phyloP scores from a whole-genome alignment of 2,329 filamentous ascomycete species.

The Ophiostoma angusticollis region DNA sequence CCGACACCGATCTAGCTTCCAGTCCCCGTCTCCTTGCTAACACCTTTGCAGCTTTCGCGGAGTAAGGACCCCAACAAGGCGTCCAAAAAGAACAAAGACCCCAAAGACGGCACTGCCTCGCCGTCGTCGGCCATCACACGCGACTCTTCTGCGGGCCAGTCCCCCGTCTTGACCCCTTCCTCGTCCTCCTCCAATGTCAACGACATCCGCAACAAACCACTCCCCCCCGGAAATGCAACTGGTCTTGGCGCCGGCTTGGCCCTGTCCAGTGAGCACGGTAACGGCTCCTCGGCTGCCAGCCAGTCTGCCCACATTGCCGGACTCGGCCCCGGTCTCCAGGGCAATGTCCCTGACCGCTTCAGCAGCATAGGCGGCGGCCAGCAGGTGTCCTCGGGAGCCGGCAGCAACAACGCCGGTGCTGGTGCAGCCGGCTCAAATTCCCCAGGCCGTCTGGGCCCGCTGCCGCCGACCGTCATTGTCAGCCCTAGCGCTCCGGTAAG shows the following conservation, averaged over 20 bases:
- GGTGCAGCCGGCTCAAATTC: conserved; percentile 43
- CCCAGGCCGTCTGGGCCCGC: conserved; percentile 47
- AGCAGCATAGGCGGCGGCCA: conserved; percentile 22
- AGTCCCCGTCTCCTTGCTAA: background rate
- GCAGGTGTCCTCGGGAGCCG: conserved; percentile 33
- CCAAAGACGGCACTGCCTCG: conserved; percentile 66
- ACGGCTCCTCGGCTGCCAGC: conserved; percentile 15
- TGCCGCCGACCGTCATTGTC: conserved; percentile 83
- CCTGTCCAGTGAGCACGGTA: conserved; percentile 2
- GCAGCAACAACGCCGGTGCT: conserved; percentile 12
- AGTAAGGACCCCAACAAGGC: conserved; percentile 80
- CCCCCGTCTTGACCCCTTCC: conserved; percentile 60
- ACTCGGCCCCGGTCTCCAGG: conserved; percentile 19
- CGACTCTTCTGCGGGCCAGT: conserved; percentile 40
- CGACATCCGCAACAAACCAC: conserved; percentile 72
- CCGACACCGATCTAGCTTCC: too few species aligned
- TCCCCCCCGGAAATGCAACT: conserved; percentile 43
- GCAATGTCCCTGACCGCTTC: conserved; percentile 26
- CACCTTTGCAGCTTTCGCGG: conserved; percentile 61
- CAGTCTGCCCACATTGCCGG: conserved; percentile 27
- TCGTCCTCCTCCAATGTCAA: conserved; percentile 81
- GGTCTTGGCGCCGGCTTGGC: conserved; percentile 28
- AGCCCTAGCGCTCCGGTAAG: conserved; percentile 86
- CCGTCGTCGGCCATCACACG: conserved; percentile 49
- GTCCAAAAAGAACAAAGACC: conserved; percentile 60